A percentile compares a stretch with the other conserved stretches of the same genome.
Evolutionary conservation across 2,329 filamentous ascomycete genomes (phyloP).

Genomic region (Neospermospora avenae): DNA sequence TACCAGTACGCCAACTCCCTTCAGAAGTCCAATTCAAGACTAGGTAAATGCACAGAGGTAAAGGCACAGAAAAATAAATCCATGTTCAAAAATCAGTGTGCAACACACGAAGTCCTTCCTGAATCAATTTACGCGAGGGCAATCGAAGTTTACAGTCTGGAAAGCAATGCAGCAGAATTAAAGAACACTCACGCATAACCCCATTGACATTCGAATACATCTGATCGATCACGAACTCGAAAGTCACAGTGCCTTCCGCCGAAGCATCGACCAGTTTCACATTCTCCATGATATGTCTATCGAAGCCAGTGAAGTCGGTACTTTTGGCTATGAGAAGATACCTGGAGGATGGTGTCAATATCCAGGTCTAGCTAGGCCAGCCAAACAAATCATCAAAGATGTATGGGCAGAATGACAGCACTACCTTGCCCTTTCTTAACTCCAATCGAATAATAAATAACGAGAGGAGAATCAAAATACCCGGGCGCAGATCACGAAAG

Average conservation of each 20-base stretch:
- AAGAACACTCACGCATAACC: constrained; percentile 38
- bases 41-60: neutral
- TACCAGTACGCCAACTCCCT: too few relatives aligned
- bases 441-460: too few relatives aligned
- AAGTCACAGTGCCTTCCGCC: constrained; percentile 37
- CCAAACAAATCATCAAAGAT: too few relatives aligned
- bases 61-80: neutral
- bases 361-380: neutral
- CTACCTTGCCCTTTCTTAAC: too few relatives aligned
- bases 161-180: neutral
- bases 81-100: neutral
- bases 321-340: constrained; percentile 25
- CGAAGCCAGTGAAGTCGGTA: constrained; percentile 23
- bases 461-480: too few relatives aligned
- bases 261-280: constrained; percentile 34
- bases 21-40: neutral
- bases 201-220: constrained; percentile 45
- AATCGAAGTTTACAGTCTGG: too few relatives aligned
- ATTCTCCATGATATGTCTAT: constrained; percentile 27
- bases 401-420: too few relatives aligned
- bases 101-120: too few relatives aligned
- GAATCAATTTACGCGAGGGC: too few relatives aligned
- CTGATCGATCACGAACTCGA: constrained; percentile 42
- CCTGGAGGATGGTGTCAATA: constrained; percentile 13
- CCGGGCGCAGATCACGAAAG: too few relatives aligned